Evolutionary conservation across 352 stramenopile species (phyloP), one percentile per base, ranked within the genome.

Genomic region (Globisporangium okanoganense): DNA sequence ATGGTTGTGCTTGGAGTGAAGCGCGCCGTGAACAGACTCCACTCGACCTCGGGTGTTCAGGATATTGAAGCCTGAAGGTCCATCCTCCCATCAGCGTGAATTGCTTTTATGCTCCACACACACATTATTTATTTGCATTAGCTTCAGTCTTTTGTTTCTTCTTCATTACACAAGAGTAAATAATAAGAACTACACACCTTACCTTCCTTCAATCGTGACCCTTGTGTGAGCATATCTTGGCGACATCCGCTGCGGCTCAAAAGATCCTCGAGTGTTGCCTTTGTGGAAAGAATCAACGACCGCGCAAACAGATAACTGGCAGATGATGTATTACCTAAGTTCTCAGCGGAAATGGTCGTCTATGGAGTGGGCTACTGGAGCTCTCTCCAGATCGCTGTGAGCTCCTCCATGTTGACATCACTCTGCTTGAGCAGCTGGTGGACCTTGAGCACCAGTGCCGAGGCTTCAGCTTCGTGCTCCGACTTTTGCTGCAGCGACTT

Each of bases 401-500:
- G 61, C 43, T 43, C 20, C 24, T 52, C 36, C 16, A 61, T 44
- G 29, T 74, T 54, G 56, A 53, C 62, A 5, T 20, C 56, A 12
- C 18, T 31, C 48, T 59, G 20, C 25, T 27, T 61, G 18, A 62
- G 60, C 57, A 49, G 64, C 27, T 48, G 40, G 54, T 78, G 25
- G 24, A 79, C 62, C 56, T 68, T 48, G 5, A 51, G 33, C 9
- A 68, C 53, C 20, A 80, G 50, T 16, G 64, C 53, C 8, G 54
- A 14, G 5, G 66, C 66, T 14, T 81, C 72, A 3, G 70, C 71
- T 36, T 81, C 72, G 9, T 71, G 60, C 40, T 73, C 61, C 8
- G 20, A 62, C 2, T 76, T 70, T 35, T 65, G 64, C 55, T 90
- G 78, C 29, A 95, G 72, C 9, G 82, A 89, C 2, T 72, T 62